phyloP scores from a whole-genome alignment of 2,329 filamentous ascomycete species.

The Scopulariopsis brevicaulis region DNA sequence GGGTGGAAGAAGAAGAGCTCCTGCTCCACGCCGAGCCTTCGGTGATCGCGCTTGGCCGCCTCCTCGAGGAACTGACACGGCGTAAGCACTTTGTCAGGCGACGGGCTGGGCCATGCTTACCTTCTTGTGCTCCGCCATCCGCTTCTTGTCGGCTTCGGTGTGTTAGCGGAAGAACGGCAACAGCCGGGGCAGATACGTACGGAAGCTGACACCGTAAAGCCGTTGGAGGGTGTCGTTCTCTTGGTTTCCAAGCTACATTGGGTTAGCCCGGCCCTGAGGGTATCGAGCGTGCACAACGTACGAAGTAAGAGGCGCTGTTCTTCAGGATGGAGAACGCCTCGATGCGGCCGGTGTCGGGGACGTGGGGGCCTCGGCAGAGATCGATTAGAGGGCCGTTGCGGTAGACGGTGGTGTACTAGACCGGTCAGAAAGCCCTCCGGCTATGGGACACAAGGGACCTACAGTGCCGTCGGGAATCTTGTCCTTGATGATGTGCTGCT shows the following conservation, averaged over 20 bases:
- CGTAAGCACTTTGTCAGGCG: not conserved
- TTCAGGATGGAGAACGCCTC: slow-evolving; percentile 94
- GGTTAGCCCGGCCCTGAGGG: not conserved
- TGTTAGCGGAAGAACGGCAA: slow-evolving; percentile 2
- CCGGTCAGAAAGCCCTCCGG: not conserved
- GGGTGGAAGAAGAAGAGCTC: slow-evolving; percentile 97
- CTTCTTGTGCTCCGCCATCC: slow-evolving; percentile 83
- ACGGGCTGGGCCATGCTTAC: not conserved
- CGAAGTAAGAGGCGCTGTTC: slow-evolving; percentile 60
- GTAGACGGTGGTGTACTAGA: slow-evolving; percentile 74
- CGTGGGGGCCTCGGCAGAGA: slow-evolving; percentile 88
- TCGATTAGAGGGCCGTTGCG: slow-evolving; percentile 90
- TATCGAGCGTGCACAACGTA: not conserved
- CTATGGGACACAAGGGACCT: not conserved
- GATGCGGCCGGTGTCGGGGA: slow-evolving; percentile 82
- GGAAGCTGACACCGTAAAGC: slow-evolving; percentile 91
- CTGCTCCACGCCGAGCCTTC: slow-evolving; percentile 88
- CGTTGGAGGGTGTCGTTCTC: slow-evolving; percentile 92
- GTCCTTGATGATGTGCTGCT: slow-evolving; percentile 93
- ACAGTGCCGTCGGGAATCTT: slow-evolving; percentile 74
- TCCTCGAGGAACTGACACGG: slow-evolving; percentile 64
- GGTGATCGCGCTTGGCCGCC: slow-evolving; percentile 93
- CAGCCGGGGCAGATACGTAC: slow-evolving; percentile 3
- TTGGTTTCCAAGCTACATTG: slow-evolving; percentile 65
- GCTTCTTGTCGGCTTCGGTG: slow-evolving; percentile 69